A percentile compares a stretch with the other conserved stretches of the same genome.
Evolutionary conservation across 2,329 filamentous ascomycete species (phyloP).

Genomic region (Colletotrichum siamense): DNA sequence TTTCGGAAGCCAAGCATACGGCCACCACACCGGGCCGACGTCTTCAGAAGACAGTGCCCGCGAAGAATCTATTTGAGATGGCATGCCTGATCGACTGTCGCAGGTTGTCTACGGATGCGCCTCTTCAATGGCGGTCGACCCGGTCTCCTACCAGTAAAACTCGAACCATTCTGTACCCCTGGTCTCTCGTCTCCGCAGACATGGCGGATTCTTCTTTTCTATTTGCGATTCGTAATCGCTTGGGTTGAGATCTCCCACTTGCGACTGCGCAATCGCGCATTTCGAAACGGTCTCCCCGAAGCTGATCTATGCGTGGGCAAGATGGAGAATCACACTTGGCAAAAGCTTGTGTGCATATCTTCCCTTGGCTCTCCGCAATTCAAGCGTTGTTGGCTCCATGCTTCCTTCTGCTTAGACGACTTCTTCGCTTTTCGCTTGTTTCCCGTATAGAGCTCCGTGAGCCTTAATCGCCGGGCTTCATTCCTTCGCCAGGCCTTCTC

Average conservation of each 20-base stretch:
- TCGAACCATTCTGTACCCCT: neutral
- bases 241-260: neutral
- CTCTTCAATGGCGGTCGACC: neutral
- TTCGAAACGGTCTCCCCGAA: slow-evolving; percentile 8
- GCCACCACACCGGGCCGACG: neutral
- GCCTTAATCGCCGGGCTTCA: slow-evolving; percentile 15
- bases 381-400: neutral
- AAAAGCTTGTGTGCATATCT: slow-evolving; percentile 21
- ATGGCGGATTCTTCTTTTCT: neutral
- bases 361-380: neutral
- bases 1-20: slow-evolving; percentile 15
- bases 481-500: slow-evolving; percentile 21
- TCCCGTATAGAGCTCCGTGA: slow-evolving; percentile 10
- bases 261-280: neutral
- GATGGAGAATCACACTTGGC: slow-evolving; percentile 17
- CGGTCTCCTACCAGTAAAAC: neutral
- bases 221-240: neutral
- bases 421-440: neutral
- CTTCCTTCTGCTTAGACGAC: neutral
- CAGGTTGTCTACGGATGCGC: neutral
- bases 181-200: neutral
- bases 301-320: slow-evolving; percentile 11
- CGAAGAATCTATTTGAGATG: neutral
- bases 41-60: neutral
- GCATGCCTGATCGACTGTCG: slow-evolving; percentile 19